phyloP scores from a whole-genome alignment of 2,329 filamentous ascomycete genomes.

The Corynespora cassiicola region DNA sequence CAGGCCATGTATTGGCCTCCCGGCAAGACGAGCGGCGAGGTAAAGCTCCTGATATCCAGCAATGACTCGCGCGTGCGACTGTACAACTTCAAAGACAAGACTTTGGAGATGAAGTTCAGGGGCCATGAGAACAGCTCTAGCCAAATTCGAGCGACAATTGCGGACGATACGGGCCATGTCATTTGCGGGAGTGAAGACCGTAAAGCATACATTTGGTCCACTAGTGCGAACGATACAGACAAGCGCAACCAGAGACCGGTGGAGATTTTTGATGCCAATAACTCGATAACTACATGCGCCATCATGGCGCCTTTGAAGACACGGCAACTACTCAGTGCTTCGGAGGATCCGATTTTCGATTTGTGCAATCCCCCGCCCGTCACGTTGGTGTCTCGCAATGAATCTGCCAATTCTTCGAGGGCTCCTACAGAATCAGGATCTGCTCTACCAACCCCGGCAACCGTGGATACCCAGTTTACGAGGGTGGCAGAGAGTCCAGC shows the following conservation, averaged over 20 bases:
- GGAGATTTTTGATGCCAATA: constrained; percentile 91
- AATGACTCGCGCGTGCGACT: constrained; percentile 93
- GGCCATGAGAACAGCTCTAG: constrained; percentile 89
- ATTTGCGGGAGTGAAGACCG: constrained; percentile 93
- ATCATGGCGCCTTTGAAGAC: constrained; percentile 82
- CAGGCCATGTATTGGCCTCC: constrained; percentile 71
- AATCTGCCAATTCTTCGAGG: constrained; percentile 62
- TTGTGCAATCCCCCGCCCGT: constrained; percentile 94
- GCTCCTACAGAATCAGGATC: constrained; percentile 52
- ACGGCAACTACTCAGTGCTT: constrained; percentile 76
- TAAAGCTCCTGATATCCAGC: constrained; percentile 88
- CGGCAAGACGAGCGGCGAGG: constrained; percentile 65
- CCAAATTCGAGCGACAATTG: constrained; percentile 89
- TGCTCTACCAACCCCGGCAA: constrained; percentile 37
- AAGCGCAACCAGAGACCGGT: constrained; percentile 80
- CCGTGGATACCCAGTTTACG: constrained; percentile 42
- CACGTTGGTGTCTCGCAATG: constrained; percentile 76
- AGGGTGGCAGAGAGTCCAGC: constrained; percentile 71
- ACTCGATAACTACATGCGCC: constrained; percentile 87
- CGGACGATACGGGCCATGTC: constrained; percentile 83
- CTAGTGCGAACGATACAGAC: constrained; percentile 64
- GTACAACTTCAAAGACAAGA: constrained; percentile 86
- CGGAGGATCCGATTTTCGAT: constrained; percentile 93
- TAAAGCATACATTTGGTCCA: constrained; percentile 88
- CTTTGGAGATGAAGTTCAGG: constrained; percentile 85